Base-by-base conservation (phyloP, 2,329 filamentous ascomycete species). In the Penicillium expansum region DNA sequence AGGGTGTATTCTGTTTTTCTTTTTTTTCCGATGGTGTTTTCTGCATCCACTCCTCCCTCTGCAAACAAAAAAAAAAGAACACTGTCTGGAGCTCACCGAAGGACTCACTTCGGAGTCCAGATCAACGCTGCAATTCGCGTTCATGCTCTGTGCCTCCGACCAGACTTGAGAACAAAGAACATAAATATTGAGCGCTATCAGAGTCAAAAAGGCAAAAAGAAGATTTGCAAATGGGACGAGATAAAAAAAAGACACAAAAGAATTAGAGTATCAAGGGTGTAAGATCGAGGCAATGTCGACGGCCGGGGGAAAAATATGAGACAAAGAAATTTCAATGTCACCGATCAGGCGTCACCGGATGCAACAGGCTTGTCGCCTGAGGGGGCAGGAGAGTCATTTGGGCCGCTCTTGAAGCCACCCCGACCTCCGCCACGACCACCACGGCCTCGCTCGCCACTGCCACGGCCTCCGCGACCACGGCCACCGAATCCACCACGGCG, bases 401-500 rank as follows among this genome's bases (percentile, higher is more conserved):
- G 58, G 27, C 79, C 81, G 47, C 86, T 82, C 55, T 83, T 85
- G 68, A 79, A 79, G 35, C 83, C 83, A 55, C 83, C 81, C 38
- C 86, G 80, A 47, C 24, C 41, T 53, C 85, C 81, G 58, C 63
- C 62, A 33, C 85, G 83, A 45, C 86, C 83, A 16, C 84, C 84
- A 45, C 84, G 76, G 49, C 81, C 81, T 61, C 80, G 77, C 57
- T 83, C 81, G 60, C 80, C 77, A 60, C 82, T 66, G 43, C 69
- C 60, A 27, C 69, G 67, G 59, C 80, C 77, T 60, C 80, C 78
- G 60, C 83, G 79, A 59, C 83, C 80, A 55, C 83, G 77, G 54
- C 79, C 78, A 55, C 81, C 87, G 69, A 86, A 88, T 54, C 77
- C 77, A 62, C 83, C 78, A 66, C 83, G 80, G 52, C 85, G 82